Base-by-base conservation (phyloP, 2,329 filamentous ascomycete species). In the Diplodia sapinea region DNA sequence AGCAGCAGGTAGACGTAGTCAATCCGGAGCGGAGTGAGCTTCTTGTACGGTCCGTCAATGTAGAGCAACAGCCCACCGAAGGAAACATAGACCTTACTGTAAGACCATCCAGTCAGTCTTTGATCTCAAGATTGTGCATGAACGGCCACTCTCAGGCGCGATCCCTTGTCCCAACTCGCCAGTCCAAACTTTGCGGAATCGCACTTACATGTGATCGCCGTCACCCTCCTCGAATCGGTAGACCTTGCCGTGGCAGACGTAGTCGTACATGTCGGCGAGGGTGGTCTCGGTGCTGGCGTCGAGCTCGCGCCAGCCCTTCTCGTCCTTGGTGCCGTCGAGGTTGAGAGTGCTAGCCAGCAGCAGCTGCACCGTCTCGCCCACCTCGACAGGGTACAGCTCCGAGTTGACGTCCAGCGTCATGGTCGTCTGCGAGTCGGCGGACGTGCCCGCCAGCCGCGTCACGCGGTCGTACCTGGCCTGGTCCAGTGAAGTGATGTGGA, bases 381-480 rank as follows among this genome's bases (percentile, higher is more conserved):
- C 82, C 49, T 83, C 79, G 73, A 91, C 88, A 2, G 92, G 92
- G 80, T 95, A 97, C 8, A 99, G 87, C 81, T 99, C 94, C 68
- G 88, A 91, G 84, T 98, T 97, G 81, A 98, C 89, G 82, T 99
- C 95, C 69, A 99, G 91, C 6, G 88, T 89, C 83, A 98, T 89
- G 71, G 88, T 85, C 36, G 91, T 92, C 85, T 73, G 86, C 80
- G 94, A 87, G 81, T 96, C 93, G 72, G 86, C 84, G 29, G 91
- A 94, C 63, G 86, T 91, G 76, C 88, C 93, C 66, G 84, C 88
- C 76, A 98, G 88, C 73, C 95, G 94, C 66, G 92, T 91, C 31
- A 97, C 94, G 71, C 94, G 92, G 82, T 98, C 95, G 82, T 99
- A 99, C 82, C 97, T 97, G 75, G 89, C 87, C 75, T 89, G 86